Evolutionary conservation across 441 rosid genomes (phyloP).

Genomic region (Arabidopsis hybrid): DNA sequence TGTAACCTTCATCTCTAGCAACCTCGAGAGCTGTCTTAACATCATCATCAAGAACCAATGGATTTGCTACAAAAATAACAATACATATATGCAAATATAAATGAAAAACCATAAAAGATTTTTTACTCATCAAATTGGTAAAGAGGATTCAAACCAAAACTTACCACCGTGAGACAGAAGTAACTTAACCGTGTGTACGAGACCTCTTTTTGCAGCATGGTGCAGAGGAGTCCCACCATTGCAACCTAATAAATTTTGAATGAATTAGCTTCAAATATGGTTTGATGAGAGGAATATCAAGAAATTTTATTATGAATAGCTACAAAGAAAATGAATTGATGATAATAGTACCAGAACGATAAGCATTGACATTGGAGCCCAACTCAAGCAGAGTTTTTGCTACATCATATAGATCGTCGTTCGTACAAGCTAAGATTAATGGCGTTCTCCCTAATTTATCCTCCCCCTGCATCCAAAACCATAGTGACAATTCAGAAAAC

Average conservation of each 20-base stretch:
- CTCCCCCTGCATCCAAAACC: constrained; percentile 57
- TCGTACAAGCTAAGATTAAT: constrained; percentile 72
- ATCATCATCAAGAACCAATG: constrained; percentile 81
- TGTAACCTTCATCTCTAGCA: constrained; percentile 73
- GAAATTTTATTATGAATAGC: no score
- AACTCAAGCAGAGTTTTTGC: constrained; percentile 81
- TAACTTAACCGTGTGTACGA: constrained; percentile 69
- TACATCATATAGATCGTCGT: constrained; percentile 58
- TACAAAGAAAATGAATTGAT: neutral
- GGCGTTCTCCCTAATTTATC: constrained; percentile 91
- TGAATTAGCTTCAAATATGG: no score
- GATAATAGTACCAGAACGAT: constrained; percentile 62
- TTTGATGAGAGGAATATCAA: no score
- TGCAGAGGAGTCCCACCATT: constrained; percentile 83
- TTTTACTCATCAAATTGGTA: neutral
- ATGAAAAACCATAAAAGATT: neutral
- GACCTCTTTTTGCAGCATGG: constrained; percentile 94
- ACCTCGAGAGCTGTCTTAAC: constrained; percentile 80
- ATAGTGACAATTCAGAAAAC: neutral
- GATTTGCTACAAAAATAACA: constrained; percentile 61
- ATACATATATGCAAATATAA: neutral
- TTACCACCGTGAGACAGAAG: constrained; percentile 86
- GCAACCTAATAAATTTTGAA: neutral
- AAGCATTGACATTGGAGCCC: constrained; percentile 81
- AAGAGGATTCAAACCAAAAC: constrained; percentile 7